Percentiles rank a stretch among this genome's conserved stretches.
These are phyloP conservation scores for Xylaria palmicola DNA, from an alignment of 495 filamentous ascomycete genomes.

Conservation along the genomic window DNA sequence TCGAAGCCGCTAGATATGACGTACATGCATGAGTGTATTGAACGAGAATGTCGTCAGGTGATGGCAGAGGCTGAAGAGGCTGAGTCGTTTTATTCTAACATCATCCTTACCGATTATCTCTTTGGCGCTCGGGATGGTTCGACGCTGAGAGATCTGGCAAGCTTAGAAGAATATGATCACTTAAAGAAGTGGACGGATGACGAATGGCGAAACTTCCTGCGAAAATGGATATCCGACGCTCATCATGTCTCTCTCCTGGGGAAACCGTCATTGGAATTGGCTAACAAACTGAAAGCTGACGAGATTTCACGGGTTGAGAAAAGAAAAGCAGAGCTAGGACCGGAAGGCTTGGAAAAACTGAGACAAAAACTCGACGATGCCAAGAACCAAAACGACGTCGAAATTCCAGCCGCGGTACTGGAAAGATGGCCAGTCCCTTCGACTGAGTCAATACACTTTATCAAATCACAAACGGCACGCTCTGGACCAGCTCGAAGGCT, in stretches of 20 bases:
- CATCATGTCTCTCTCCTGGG: constrained; percentile 85
- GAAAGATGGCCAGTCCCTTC: constrained; percentile 77
- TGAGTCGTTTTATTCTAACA: constrained; percentile 70
- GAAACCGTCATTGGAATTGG: constrained; percentile 70
- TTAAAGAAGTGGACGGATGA: constrained; percentile 77
- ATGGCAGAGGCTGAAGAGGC: constrained; percentile 78
- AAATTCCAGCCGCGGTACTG: constrained; percentile 74
- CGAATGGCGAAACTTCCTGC: constrained; percentile 80
- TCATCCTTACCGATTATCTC: constrained; percentile 86
- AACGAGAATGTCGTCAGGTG: constrained; percentile 70
- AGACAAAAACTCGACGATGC: constrained; percentile 74
- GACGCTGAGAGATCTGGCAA: constrained; percentile 67
- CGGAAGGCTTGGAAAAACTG: constrained; percentile 62
- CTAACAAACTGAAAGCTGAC: constrained; percentile 68
- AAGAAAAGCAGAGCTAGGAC: constrained; percentile 49
- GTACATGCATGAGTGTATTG: constrained; percentile 83
- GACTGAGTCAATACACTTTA: constrained; percentile 88
- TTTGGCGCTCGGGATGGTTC: constrained; percentile 85
- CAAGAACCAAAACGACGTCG: constrained; percentile 77
- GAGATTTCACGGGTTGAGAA: constrained; percentile 62
- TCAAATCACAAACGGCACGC: constrained; percentile 80
- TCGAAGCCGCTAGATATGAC: constrained; percentile 79
- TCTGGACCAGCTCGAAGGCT: constrained; percentile 75
- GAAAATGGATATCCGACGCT: constrained; percentile 81
- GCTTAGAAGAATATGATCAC: constrained; percentile 69